Evolutionary conservation across 306 rosid genomes (phyloP).

Genomic region (Cicer judaicum): DNA sequence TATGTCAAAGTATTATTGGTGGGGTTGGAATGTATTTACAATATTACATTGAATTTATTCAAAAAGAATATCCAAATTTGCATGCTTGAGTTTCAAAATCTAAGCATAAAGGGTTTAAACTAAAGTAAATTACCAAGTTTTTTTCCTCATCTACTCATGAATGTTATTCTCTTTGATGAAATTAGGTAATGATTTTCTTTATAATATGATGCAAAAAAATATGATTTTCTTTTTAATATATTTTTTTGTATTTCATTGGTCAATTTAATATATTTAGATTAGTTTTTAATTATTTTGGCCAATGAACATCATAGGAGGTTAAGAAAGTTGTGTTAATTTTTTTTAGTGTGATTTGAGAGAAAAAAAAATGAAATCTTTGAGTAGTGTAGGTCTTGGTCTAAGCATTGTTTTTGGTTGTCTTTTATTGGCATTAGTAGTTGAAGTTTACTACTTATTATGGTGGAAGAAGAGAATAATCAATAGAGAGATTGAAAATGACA

Average conservation of each 20-base stretch:
- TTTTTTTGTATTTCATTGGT: background rate
- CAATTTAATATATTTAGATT: constrained; percentile 22
- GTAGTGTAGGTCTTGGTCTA: constrained; percentile 92
- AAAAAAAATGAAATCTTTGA: constrained; percentile 79
- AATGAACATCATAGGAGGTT: constrained; percentile 24
- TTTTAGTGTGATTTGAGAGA: constrained; percentile 59
- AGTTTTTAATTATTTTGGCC: constrained; percentile 10
- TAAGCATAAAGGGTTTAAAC: constrained; percentile 28
- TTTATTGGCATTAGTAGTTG: constrained; percentile 89
- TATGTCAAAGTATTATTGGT: constrained; percentile 39
- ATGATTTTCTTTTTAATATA: too few relatives aligned
- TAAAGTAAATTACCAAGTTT: constrained; percentile 34
- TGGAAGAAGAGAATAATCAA: constrained; percentile 87
- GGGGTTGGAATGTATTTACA: constrained; percentile 26
- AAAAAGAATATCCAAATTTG: constrained; percentile 44
- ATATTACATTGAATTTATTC: constrained; percentile 30
- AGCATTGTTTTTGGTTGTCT: constrained; percentile 90
- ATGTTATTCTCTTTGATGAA: constrained; percentile 42
- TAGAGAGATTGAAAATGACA: constrained; percentile 71
- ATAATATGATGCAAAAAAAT: too few relatives aligned
- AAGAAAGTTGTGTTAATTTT: constrained; percentile 33
- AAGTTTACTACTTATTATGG: constrained; percentile 92
- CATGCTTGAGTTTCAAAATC: constrained; percentile 43
- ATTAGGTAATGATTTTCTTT: constrained; percentile 33
- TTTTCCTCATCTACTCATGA: constrained; percentile 24